Conservation (phyloP, 2,329 filamentous ascomycete species). For the Cytospora paraplurivora region DNA sequence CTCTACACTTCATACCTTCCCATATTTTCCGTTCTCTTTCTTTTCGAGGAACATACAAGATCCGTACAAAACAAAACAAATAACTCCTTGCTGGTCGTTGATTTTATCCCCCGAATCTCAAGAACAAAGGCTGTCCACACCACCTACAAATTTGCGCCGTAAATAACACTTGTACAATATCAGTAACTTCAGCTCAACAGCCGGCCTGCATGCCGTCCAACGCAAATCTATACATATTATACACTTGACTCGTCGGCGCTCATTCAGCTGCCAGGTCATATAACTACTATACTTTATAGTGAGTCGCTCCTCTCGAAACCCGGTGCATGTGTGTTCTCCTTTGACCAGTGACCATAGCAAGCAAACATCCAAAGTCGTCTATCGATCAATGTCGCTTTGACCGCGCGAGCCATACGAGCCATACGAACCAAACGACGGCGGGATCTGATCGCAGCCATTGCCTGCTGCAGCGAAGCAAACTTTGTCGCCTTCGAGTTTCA, state of each 20-base stretch:
- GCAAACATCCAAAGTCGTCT: neutral
- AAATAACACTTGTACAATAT: constrained; percentile 18
- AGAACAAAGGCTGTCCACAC: constrained; percentile 8
- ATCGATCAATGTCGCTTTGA: neutral
- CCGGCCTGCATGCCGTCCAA: neutral
- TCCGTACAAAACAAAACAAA: constrained; percentile 22
- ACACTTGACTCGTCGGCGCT: constrained; percentile 2
- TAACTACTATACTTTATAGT: constrained; percentile 6
- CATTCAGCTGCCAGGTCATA: neutral
- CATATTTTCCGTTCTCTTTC: constrained; percentile 18
- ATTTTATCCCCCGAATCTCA: neutral
- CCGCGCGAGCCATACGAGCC: neutral
- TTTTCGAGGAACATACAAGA: constrained; percentile 31
- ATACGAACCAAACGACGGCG: neutral
- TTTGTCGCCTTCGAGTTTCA: neutral
- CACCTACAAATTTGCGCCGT: constrained; percentile 14
- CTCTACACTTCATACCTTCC: constrained; percentile 1
- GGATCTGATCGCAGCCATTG: neutral
- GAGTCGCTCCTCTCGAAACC: constrained; percentile 4
- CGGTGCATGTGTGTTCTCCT: neutral
- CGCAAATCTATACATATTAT: constrained; percentile 7
- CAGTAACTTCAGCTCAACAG: constrained; percentile 4
- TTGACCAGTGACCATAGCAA: neutral
- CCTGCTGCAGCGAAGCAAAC: neutral
- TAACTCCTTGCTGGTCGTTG: constrained; percentile 12